Evolutionary conservation across 441 rosid species (phyloP).

Genomic region (Codiaeum variegatum): DNA sequence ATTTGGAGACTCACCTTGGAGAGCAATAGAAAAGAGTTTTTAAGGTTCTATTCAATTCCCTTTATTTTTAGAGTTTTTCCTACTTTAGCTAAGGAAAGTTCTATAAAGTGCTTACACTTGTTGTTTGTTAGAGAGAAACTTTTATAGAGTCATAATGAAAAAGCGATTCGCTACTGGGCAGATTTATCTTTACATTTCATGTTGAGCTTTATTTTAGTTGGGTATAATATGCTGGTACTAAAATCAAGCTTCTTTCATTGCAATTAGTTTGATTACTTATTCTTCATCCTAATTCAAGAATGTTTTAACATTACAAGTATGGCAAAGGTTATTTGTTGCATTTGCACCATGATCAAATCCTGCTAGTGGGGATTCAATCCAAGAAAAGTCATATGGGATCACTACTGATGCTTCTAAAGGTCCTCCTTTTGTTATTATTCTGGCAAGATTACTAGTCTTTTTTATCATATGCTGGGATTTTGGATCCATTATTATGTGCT

Average conservation of each 20-base stretch:
- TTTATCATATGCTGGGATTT: slow-evolving; percentile 28
- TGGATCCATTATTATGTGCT: slow-evolving; percentile 29
- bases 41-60: too few species aligned
- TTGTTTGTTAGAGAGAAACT: too few species aligned
- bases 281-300: slow-evolving; percentile 16
- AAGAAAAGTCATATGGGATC: slow-evolving; percentile 14
- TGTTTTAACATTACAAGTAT: slow-evolving; percentile 11
- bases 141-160: background rate
- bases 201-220: background rate
- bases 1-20: slow-evolving; percentile 86
- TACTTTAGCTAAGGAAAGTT: too few species aligned
- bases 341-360: slow-evolving; percentile 31
- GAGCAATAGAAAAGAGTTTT: slow-evolving; percentile 84
- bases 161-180: background rate
- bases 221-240: background rate
- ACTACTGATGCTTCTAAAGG: slow-evolving; percentile 22
- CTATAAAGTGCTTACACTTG: too few species aligned
- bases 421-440: slow-evolving; percentile 35
- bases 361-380: slow-evolving; percentile 20
- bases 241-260: background rate
- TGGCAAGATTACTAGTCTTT: slow-evolving; percentile 32
- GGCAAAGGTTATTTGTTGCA: background rate
- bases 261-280: background rate
- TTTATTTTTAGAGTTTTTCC: too few species aligned
- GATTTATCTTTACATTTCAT: background rate